Evolutionary conservation across 768 basidiomycete species (phyloP), one percentile per base, ranked within the genome.

Genomic region (Auricularia heimuer): DNA sequence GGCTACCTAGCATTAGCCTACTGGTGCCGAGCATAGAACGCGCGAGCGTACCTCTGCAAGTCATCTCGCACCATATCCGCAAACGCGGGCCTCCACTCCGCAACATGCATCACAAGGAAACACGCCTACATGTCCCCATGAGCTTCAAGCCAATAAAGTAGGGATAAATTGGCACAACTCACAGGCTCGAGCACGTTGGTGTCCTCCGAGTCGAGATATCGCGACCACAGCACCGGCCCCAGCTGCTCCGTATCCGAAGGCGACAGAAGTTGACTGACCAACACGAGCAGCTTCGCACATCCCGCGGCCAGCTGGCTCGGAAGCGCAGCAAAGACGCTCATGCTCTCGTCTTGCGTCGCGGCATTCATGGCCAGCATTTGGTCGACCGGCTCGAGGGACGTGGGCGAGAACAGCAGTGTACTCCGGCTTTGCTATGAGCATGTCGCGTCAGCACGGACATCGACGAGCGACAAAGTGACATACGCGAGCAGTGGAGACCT

Each of bases 21-120:
- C 18, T 44, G 24, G 24, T 44, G 8, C 44, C 44, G 44, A 44
- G 11, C 44, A 10, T 10, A 51, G 21, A 51, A 51, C 14, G 42
- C 6, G 36, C 33, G 14, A 42, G 14, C 66, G n/a, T 68, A 86
- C 87, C 83, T 85, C 39, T 77, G 78, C 47, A 87, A 67, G 64
- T 88, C 85, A 61, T 79, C 73, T 67, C 84, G 80, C 24, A 90
- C 81, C 29, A 79, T 69, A 2, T 77, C 75, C 8, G 80, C 67
- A 44, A 86, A 74, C n/a, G 76, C 64, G 0, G 84, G 77, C 0
- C 74, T 75, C 74, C 83, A 87, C 72, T 90, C 89, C 0, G 85
- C 87, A 68, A 83, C 87, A 72, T 88, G 86, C 86, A 89, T 89
- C 33, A 85, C 65, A 29, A 91, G 74, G 71, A 86, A 90, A 68